These are phyloP conservation scores for Backusella psychrophila DNA, from an alignment of 192 early-diverging fungal genomes.

Conservation along the genomic window DNA sequence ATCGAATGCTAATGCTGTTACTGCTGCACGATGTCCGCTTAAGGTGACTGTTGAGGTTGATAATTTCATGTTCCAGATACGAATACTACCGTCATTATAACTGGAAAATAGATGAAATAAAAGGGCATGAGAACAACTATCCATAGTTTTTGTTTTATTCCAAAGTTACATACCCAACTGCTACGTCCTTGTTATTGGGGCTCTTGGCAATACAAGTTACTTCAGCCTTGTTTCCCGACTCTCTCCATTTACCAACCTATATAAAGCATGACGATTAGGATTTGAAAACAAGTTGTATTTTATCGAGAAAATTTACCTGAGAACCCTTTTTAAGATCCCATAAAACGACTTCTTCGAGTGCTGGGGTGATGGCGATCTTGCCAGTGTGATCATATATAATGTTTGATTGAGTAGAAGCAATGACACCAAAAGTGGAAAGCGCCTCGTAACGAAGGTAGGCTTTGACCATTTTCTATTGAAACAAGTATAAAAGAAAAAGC, in stretches of 20 bases:
- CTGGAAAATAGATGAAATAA: constrained; percentile 21
- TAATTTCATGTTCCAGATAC: constrained; percentile 74
- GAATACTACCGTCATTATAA: constrained; percentile 90
- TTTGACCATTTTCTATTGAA: constrained; percentile 54
- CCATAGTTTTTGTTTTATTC: background rate
- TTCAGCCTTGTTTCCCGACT: constrained; percentile 78
- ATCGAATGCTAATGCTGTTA: constrained; percentile 85
- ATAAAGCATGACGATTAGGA: background rate
- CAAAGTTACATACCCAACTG: constrained; percentile 68
- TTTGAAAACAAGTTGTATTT: background rate
- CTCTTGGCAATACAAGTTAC: constrained; percentile 80
- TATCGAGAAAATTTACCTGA: constrained; percentile 36
- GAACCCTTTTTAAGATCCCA: constrained; percentile 89
- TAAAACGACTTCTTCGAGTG: constrained; percentile 77
- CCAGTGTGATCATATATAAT: constrained; percentile 68
- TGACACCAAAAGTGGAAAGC: constrained; percentile 79
- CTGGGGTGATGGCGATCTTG: constrained; percentile 74
- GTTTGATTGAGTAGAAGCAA: constrained; percentile 68
- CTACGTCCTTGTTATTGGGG: constrained; percentile 68
- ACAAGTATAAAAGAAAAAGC: background rate
- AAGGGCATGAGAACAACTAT: background rate
- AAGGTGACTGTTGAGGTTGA: constrained; percentile 67
- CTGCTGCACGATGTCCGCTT: constrained; percentile 88
- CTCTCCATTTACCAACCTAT: constrained; percentile 71
- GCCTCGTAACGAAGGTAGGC: constrained; percentile 85